Conservation (phyloP, 257 asterid genomes). For the Solanum tarijense region DNA sequence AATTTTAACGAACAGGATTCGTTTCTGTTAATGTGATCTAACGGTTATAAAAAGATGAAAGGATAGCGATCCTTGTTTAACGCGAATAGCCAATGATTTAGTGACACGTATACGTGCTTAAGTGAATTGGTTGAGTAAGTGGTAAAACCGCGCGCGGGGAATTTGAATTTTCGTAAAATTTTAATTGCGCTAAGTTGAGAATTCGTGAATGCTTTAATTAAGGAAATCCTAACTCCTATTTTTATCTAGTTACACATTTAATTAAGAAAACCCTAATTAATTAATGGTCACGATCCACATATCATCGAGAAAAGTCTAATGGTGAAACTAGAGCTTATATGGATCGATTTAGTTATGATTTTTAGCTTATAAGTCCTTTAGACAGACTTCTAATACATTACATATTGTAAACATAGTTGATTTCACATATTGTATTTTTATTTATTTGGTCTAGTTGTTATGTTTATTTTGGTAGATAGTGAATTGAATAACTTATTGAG, state of each 20-base stretch:
- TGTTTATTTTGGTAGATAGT: not conserved
- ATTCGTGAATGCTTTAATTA: not conserved
- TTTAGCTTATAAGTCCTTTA: too few species aligned
- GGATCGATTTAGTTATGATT: not conserved
- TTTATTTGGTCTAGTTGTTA: not conserved
- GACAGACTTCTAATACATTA: rapidly evolving
- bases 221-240: not conserved
- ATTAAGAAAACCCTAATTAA: not conserved
- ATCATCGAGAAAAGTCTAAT: not conserved
- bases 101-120: not conserved
- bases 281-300: not conserved
- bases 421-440: not conserved
- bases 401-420: too few species aligned
- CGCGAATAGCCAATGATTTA: not conserved
- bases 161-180: not conserved
- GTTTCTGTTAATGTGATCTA: not conserved
- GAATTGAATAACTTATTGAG: not conserved
- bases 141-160: not conserved
- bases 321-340: not conserved
- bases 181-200: not conserved
- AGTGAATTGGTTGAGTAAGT: not conserved
- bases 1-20: not conserved
- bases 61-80: not conserved
- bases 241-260: not conserved
- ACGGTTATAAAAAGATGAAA: not conserved